phyloP scores from a whole-genome alignment of 2,329 filamentous ascomycete genomes.

The Tolypocladium guangdongense region DNA sequence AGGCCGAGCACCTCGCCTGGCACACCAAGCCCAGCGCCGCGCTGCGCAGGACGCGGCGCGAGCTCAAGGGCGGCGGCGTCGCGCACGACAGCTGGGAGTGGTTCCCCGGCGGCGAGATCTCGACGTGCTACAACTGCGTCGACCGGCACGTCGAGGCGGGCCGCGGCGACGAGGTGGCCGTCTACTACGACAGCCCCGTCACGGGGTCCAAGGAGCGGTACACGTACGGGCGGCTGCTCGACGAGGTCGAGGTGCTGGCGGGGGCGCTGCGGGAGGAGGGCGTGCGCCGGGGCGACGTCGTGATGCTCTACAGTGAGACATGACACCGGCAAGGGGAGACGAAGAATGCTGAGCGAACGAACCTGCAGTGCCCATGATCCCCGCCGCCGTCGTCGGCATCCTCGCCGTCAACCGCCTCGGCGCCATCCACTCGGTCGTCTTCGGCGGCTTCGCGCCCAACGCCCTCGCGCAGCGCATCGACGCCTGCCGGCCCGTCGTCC shows the following conservation, averaged over 20 bases:
- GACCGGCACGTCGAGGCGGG: constrained; percentile 79
- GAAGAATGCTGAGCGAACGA: not conserved
- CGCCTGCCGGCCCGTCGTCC: constrained; percentile 59
- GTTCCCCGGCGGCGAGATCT: constrained; percentile 84
- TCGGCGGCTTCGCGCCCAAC: constrained; percentile 76
- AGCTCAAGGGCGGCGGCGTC: constrained; percentile 44
- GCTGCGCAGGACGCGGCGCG: constrained; percentile 51
- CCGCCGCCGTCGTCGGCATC: constrained; percentile 75
- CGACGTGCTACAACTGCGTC: constrained; percentile 84
- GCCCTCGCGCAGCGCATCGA: constrained; percentile 85
- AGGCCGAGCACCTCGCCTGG: constrained; percentile 71
- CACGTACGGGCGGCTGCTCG: constrained; percentile 65
- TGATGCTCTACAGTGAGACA: constrained; percentile 71
- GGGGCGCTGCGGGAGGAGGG: constrained; percentile 75
- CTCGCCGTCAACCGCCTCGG: constrained; percentile 73
- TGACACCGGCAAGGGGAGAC: no score
- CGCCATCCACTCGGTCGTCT: constrained; percentile 84
- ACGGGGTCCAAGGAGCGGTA: constrained; percentile 59
- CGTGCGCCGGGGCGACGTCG: constrained; percentile 72
- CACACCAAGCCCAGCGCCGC: constrained; percentile 59
- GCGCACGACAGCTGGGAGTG: constrained; percentile 73
- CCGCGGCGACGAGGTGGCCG: constrained; percentile 61
- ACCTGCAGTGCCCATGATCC: constrained; percentile 83
- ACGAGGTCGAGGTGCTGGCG: constrained; percentile 72
- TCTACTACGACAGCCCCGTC: constrained; percentile 83